Percentiles rank a stretch among this genome's conserved stretches.
These are phyloP conservation scores for Pseudopyrenochaeta lycopersici DNA, from an alignment of 2,329 filamentous ascomycete species.

Conservation along the genomic window DNA sequence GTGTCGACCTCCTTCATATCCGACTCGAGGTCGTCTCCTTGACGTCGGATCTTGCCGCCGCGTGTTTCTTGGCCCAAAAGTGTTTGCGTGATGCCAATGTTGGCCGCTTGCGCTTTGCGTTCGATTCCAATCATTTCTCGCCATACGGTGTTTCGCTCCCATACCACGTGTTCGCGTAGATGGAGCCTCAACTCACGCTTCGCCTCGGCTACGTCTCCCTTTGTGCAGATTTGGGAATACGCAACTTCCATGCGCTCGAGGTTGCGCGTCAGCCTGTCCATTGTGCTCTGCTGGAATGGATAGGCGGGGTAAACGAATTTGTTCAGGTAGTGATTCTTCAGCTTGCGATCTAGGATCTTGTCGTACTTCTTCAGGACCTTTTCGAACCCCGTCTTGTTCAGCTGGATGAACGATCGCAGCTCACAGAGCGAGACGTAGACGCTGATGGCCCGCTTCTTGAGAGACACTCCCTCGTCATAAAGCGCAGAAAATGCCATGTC, in stretches of 20 bases:
- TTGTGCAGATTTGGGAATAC: slow-evolving; percentile 84
- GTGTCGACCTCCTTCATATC: slow-evolving; percentile 76
- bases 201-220: slow-evolving; percentile 78
- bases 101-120: slow-evolving; percentile 91
- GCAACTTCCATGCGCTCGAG: slow-evolving; percentile 78
- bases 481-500: slow-evolving; percentile 77
- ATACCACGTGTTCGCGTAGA: slow-evolving; percentile 94
- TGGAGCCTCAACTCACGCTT: slow-evolving; percentile 89
- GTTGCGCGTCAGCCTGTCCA: slow-evolving; percentile 73
- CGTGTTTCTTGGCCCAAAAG: slow-evolving; percentile 80
- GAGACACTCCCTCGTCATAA: slow-evolving; percentile 77
- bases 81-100: slow-evolving; percentile 79
- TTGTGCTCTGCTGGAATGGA: slow-evolving; percentile 79
- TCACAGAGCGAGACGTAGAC: slow-evolving; percentile 94
- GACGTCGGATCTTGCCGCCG: slow-evolving; percentile 73
- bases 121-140: slow-evolving; percentile 98
- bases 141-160: slow-evolving; percentile 99
- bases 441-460: slow-evolving; percentile 90
- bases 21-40: slow-evolving; percentile 80
- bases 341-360: slow-evolving; percentile 86
- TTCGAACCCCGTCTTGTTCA: slow-evolving; percentile 95
- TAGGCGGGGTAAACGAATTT: slow-evolving; percentile 79
- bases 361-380: slow-evolving; percentile 99
- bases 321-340: slow-evolving; percentile 80
- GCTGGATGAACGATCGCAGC: slow-evolving; percentile 92